Evolutionary conservation across 192 early-diverging fungal species (phyloP).

Genomic region (Paraglomus occultum): DNA sequence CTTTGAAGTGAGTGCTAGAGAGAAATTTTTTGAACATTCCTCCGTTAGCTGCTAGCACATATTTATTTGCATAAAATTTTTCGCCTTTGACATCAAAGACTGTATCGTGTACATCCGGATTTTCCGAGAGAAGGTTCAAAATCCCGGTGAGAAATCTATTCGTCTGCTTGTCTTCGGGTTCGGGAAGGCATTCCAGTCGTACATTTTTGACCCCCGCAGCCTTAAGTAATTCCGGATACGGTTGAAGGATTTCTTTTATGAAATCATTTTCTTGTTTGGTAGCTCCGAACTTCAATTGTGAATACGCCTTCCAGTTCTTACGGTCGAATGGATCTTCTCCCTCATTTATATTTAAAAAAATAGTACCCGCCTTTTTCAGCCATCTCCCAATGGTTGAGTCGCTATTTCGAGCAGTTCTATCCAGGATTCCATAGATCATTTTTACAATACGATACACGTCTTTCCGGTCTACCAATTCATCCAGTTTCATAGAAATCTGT

Average conservation of each 20-base stretch:
- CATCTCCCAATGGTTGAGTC: background rate
- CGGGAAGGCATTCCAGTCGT: no score
- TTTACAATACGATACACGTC: no score
- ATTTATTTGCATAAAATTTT: slow-evolving; percentile 3
- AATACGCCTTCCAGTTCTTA: slow-evolving; percentile 1
- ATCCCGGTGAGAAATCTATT: background rate
- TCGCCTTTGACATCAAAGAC: background rate
- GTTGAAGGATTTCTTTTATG: background rate
- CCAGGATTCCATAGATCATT: no score
- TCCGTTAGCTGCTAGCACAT: slow-evolving; percentile 7
- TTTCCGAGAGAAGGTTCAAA: background rate
- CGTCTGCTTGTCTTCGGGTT: background rate
- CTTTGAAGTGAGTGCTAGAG: background rate
- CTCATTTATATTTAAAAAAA: slow-evolving; percentile 11
- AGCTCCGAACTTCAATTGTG: background rate
- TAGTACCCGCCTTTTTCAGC: background rate
- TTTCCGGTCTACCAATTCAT: background rate
- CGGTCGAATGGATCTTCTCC: slow-evolving; percentile 10
- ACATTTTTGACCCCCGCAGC: background rate
- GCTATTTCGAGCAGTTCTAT: background rate
- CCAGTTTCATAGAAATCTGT: background rate
- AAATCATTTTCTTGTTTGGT: background rate
- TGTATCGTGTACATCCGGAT: background rate
- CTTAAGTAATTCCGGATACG: background rate
- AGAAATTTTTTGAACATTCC: background rate